A percentile compares a stretch with the other conserved stretches of the same genome.
phyloP scores from a whole-genome alignment of 176 grass and related monocot species.

The Chrysopogon serrulatus region DNA sequence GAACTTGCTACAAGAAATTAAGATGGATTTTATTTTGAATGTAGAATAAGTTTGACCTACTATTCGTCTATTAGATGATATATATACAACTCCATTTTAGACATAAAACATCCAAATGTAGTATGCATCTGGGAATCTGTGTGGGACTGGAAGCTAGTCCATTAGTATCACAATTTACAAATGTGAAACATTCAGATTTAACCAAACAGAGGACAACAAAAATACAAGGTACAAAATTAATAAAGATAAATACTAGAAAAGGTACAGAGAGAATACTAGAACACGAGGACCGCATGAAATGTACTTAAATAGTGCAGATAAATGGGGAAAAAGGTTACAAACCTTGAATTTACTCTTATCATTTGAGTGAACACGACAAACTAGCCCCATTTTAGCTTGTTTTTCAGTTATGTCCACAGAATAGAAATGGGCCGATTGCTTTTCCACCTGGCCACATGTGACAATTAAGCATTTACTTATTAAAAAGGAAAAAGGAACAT shows the following conservation, averaged over 20 bases:
- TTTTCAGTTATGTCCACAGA: conserved; percentile 85
- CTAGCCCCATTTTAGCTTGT: conserved; percentile 71
- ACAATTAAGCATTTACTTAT: conserved; percentile 23
- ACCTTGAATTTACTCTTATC: conserved; percentile 99
- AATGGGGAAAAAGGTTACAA: not conserved
- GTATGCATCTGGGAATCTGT: not conserved
- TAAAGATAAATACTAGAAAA: not conserved
- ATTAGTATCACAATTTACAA: not conserved
- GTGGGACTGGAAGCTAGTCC: not conserved
- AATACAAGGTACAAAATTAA: not conserved
- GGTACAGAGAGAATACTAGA: not conserved
- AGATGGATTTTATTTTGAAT: not conserved
- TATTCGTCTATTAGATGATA: not conserved
- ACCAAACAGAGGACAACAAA: not conserved
- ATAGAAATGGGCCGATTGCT: conserved; percentile 96
- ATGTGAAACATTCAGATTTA: not conserved
- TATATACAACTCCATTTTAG: not conserved
- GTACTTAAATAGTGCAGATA: not conserved
- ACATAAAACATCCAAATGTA: not conserved
- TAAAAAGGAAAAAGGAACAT: conserved; percentile 25
- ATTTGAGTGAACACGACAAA: conserved; percentile 84
- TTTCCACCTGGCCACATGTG: conserved; percentile 78
- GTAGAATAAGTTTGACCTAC: not conserved
- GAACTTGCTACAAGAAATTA: not conserved
- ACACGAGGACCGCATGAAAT: not conserved